phyloP scores from a whole-genome alignment of 2,329 filamentous ascomycete species.

The Fusarium buharicum region DNA sequence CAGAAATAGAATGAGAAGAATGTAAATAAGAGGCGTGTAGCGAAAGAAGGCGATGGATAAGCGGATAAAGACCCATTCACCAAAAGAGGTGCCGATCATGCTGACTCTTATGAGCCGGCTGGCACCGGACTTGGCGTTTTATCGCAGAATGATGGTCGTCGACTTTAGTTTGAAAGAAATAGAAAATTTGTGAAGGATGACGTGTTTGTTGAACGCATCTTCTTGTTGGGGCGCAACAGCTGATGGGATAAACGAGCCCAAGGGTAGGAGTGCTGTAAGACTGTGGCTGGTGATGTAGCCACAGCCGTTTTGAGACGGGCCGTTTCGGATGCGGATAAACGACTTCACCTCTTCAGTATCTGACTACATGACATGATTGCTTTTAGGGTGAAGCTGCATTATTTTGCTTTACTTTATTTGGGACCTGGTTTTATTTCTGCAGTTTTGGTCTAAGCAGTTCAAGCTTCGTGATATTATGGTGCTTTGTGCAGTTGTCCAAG shows the following conservation, averaged over 20 bases:
- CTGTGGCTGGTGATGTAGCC: conserved; percentile 24
- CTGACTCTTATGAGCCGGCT: conserved; percentile 3
- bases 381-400: too few species aligned
- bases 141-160: not conserved
- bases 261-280: conserved; percentile 14
- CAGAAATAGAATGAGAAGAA: conserved; percentile 45
- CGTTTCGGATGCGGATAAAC: not conserved
- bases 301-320: not conserved
- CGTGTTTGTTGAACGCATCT: conserved; percentile 32
- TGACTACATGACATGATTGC: too few species aligned
- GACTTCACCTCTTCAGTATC: not conserved
- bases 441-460: too few species aligned
- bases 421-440: too few species aligned
- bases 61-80: conserved; percentile 59
- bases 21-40: conserved; percentile 56
- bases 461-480: too few species aligned
- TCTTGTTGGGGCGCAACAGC: conserved; percentile 28
- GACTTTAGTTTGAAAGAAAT: not conserved
- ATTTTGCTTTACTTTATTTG: too few species aligned
- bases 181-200: conserved; percentile 8
- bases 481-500: too few species aligned
- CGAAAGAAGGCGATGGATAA: conserved; percentile 56
- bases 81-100: conserved; percentile 53
- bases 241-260: conserved; percentile 16
- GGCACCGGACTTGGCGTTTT: not conserved